Base-by-base conservation (phyloP, 1,139 yeast species). In the Scheffersomyces illinoinensis region DNA sequence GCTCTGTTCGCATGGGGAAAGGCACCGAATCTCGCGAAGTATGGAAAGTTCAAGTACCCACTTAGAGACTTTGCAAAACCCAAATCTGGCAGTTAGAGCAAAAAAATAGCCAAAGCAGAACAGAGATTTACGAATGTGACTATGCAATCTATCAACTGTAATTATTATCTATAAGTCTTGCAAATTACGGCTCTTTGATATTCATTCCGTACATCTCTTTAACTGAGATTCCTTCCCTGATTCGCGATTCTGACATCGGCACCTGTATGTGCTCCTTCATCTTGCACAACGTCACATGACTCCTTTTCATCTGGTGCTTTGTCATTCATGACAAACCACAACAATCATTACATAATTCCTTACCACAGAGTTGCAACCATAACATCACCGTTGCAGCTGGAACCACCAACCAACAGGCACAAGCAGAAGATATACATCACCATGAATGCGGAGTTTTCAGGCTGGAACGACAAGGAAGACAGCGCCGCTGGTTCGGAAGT, bases 361-460 rank as follows among this genome's bases (percentile, higher is more conserved):
- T 57, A 58, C 57, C 53, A 58, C 53, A 18, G 24, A 33, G 55
- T 50, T 49, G 55, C 52, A 53, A 53, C 54, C 46, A 47, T 46
- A 26, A 23, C 39, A 18, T 18, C 48, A 18, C 18, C 43, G 14
- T 33, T 33, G 43, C 43, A 50, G n/a, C 43, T 19, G 6, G 17
- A 53, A 50, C 54, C 14, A 24, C 50, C 54, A 53, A 12, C 4
- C n/a, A 48, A 17, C 33, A 7, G 23, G 39, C 18, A 54, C 24
- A 39, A 48, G 53, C 47, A 12, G 18, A 24, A 50, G 33, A 23
- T 17, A 33, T 26, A 24, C 54, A 49, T 53, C 50, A 55, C 39
- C 53, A 73, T 72, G 76, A 73, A 72, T 60, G 57, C 71, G 1
- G 65, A 69, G 57, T 72, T 67, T 58, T 62, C 67, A n/a, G 57